These are phyloP conservation scores for Waltiozyma solani DNA, from an alignment of 1,139 yeast species.

Conservation along the genomic window DNA sequence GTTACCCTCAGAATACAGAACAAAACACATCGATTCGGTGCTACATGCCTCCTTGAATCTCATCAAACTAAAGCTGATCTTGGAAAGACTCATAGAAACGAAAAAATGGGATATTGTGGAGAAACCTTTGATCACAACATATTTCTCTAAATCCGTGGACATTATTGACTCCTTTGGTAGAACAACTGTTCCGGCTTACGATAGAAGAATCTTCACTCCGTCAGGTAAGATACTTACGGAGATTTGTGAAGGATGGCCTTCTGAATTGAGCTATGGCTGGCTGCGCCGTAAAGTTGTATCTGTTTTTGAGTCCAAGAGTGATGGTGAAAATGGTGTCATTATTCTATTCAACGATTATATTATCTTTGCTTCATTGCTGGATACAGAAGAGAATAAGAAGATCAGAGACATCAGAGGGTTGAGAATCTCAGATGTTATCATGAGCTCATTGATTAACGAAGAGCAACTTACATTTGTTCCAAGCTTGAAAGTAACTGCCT, in stretches of 20 bases:
- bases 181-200: conserved; percentile 35
- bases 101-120: conserved; percentile 30
- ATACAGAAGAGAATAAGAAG: conserved; percentile 14
- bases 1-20: conserved; percentile 31
- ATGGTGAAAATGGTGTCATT: conserved; percentile 41
- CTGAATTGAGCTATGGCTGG: conserved; percentile 85
- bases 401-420: conserved; percentile 37
- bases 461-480: conserved; percentile 72
- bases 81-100: conserved; percentile 43
- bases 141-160: conserved; percentile 44
- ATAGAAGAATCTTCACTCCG: conserved; percentile 74
- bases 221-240: conserved; percentile 84
- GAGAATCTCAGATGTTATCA: conserved; percentile 65
- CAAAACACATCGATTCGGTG: conserved; percentile 54
- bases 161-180: conserved; percentile 80
- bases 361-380: conserved; percentile 43
- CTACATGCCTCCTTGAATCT: conserved; percentile 59
- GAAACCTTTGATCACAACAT: conserved; percentile 28
- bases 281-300: conserved; percentile 75
- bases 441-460: conserved; percentile 85
- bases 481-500: conserved; percentile 51
- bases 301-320: conserved; percentile 47
- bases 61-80: conserved; percentile 55
- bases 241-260: conserved; percentile 80
- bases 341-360: conserved; percentile 75